Conservation (phyloP, 2,329 filamentous ascomycete genomes). For the Spiromastix sp. region DNA sequence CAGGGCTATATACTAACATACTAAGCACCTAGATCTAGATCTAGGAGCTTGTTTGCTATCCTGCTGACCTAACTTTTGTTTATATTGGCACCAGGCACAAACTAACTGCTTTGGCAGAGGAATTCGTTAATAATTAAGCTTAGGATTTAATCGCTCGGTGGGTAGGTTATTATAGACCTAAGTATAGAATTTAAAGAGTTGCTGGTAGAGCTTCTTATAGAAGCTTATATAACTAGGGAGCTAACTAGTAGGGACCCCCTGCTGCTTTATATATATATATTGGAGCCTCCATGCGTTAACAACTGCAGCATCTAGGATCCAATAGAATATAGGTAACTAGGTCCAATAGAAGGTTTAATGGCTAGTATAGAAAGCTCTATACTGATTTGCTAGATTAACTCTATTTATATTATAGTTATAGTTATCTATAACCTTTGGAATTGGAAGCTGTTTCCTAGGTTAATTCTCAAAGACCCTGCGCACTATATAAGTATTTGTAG, state of each 20-base stretch:
- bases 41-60: neutral
- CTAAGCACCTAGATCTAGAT: neutral
- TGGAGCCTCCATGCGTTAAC: neutral
- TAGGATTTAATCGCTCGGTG: neutral
- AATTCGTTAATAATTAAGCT: neutral
- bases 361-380: neutral
- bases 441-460: neutral
- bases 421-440: neutral
- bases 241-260: neutral
- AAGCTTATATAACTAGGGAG: neutral
- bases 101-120: neutral
- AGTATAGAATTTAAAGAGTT: neutral
- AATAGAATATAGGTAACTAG: neutral
- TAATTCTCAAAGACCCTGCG: neutral
- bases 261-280: neutral
- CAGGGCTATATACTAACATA: neutral
- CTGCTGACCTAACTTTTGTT: neutral
- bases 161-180: neutral
- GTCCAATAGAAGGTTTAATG: neutral
- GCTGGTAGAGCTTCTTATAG: neutral
- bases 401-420: constrained; percentile 1
- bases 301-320: neutral
- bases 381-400: constrained; percentile 1
- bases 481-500: neutral
- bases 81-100: constrained; percentile 2